Conservation (phyloP, 2,329 filamentous ascomycete genomes). For the Colletotrichum costaricense region DNA sequence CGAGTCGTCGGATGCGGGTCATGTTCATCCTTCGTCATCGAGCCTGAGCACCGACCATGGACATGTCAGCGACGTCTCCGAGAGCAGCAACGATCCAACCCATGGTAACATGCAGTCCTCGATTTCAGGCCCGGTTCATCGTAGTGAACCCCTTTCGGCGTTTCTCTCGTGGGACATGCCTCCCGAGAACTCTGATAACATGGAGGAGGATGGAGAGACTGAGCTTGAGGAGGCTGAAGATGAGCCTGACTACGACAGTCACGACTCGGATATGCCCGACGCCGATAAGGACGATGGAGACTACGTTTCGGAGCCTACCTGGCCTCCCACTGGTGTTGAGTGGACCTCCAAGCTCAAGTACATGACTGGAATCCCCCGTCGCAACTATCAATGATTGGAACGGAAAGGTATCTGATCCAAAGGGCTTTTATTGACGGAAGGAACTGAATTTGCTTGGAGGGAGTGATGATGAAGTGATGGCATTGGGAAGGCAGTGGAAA, state of each 20-base stretch:
- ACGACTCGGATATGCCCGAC: neutral
- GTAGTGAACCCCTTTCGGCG: too few relatives aligned
- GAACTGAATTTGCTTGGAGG: too few relatives aligned
- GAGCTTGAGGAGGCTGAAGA: neutral
- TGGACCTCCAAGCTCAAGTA: neutral
- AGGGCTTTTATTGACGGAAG: neutral
- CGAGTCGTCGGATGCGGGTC: neutral
- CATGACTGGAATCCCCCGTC: neutral
- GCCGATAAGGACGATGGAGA: neutral
- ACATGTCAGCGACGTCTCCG: too few relatives aligned
- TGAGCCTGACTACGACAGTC: too few relatives aligned
- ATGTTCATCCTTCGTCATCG: too few relatives aligned
- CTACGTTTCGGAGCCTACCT: neutral
- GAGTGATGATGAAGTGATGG: neutral
- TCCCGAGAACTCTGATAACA: too few relatives aligned
- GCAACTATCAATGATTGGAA: neutral
- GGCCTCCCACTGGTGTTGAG: neutral
- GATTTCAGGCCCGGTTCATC: too few relatives aligned
- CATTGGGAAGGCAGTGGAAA: neutral
- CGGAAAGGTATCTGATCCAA: neutral
- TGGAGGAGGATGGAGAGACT: neutral
- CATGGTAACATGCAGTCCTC: too few relatives aligned
- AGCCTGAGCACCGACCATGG: neutral
- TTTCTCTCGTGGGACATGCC: too few relatives aligned
- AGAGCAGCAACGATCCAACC: too few relatives aligned